phyloP scores from a whole-genome alignment of 305 asterid species.

The Ilex paraguariensis region DNA sequence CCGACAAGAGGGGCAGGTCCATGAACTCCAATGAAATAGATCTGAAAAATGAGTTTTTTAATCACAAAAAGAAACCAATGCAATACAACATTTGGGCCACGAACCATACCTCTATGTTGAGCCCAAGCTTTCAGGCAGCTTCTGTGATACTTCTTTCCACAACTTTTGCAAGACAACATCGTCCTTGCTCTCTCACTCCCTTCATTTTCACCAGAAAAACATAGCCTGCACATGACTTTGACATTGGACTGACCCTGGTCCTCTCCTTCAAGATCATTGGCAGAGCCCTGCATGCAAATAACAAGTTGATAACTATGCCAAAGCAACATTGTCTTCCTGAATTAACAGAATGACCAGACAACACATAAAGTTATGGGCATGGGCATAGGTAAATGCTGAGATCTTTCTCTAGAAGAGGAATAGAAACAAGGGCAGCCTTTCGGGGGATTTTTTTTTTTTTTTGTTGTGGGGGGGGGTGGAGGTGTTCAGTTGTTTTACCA shows the following conservation, averaged over 20 bases:
- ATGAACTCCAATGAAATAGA: constrained; percentile 98
- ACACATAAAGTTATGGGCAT: background rate
- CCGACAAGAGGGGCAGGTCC: constrained; percentile 98
- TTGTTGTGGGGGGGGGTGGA: too few relatives aligned
- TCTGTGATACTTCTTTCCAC: constrained; percentile 90
- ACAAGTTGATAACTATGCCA: too few relatives aligned
- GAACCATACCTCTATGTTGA: constrained; percentile 67
- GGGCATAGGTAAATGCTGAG: background rate
- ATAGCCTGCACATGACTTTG: constrained; percentile 83
- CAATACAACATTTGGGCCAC: constrained; percentile 9
- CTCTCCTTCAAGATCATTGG: background rate
- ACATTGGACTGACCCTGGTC: constrained; percentile 2
- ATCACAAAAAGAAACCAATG: constrained; percentile 13
- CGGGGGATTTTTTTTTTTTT: too few relatives aligned
- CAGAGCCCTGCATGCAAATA: constrained; percentile 34
- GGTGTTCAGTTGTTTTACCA: too few relatives aligned
- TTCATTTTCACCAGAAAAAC: constrained; percentile 86
- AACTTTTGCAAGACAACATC: constrained; percentile 83
- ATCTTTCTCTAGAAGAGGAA: too few relatives aligned
- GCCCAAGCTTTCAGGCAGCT: constrained; percentile 91
- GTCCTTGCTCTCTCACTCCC: constrained; percentile 86
- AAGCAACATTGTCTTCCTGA: too few relatives aligned
- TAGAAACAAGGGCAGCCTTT: too few relatives aligned
- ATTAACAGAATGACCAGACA: background rate
- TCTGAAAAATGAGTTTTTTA: constrained; percentile 40